phyloP scores from a whole-genome alignment of 345 rosid species.

The Gynandropsis gynandra region DNA sequence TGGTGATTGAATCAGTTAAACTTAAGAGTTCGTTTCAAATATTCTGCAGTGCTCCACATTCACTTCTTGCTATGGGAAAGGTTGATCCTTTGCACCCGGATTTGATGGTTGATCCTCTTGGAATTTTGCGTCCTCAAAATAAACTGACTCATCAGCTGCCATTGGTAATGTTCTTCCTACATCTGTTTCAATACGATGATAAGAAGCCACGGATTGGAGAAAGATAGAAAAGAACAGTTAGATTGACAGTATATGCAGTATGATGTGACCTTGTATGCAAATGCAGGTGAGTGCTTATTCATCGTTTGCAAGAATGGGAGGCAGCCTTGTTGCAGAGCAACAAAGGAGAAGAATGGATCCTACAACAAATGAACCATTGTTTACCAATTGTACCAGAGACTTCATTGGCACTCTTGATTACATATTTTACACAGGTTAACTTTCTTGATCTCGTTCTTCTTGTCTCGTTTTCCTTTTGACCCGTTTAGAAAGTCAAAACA shows the following conservation, averaged over 20 bases:
- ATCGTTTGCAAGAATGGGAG: conserved; percentile 67
- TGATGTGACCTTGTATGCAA: conserved; percentile 7
- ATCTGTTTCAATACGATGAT: neutral
- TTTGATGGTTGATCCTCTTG: conserved; percentile 71
- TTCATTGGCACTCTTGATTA: conserved; percentile 88
- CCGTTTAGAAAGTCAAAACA: too few species aligned
- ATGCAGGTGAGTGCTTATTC: conserved; percentile 99
- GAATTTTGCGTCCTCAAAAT: conserved; percentile 72
- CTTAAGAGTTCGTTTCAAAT: conserved; percentile 20
- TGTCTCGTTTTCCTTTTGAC: conserved; percentile 7
- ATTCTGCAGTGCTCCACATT: conserved; percentile 75
- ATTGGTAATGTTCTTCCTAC: conserved; percentile 44
- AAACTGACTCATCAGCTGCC: conserved; percentile 91
- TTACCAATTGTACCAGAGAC: conserved; percentile 93
- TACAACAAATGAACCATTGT: conserved; percentile 80
- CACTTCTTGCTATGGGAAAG: conserved; percentile 96
- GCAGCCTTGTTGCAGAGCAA: conserved; percentile 50
- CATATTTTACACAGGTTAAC: conserved; percentile 87
- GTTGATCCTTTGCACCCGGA: conserved; percentile 79
- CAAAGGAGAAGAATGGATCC: conserved; percentile 90
- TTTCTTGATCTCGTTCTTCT: neutral
- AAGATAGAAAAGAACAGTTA: neutral
- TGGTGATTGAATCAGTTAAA: conserved; percentile 8
- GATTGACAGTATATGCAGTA: conserved; percentile 5
- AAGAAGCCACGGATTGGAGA: too few species aligned